These are phyloP conservation scores for Pascua sp. DNA, from an alignment of 1,284 basidiomycete genomes.

Conservation along the genomic window DNA sequence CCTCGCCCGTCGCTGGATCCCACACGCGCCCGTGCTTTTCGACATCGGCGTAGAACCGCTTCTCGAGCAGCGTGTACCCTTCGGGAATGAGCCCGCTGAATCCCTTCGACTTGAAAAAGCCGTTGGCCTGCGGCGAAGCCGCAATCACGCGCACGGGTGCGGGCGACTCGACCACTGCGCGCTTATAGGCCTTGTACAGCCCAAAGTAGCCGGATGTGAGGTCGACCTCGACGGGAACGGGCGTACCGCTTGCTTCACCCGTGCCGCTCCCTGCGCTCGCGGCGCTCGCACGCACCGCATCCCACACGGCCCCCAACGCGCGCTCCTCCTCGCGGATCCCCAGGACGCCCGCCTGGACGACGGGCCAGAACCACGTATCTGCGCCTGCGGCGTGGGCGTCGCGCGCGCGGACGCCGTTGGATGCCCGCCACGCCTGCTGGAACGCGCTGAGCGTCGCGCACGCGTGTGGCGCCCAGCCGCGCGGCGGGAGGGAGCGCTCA, in stretches of 20 bases:
- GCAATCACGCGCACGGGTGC: slow-evolving; percentile 72
- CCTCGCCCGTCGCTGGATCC: slow-evolving; percentile 35
- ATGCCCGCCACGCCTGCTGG: slow-evolving; percentile 44
- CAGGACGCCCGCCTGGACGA: slow-evolving; percentile 82
- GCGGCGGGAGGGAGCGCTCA: slow-evolving; percentile 29
- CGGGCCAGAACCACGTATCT: slow-evolving; percentile 67
- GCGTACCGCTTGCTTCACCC: background rate
- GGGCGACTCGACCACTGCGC: slow-evolving; percentile 60
- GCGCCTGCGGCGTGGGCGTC: slow-evolving; percentile 25
- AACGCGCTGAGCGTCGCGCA: slow-evolving; percentile 45
- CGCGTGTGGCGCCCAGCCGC: slow-evolving; percentile 39
- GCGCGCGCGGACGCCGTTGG: slow-evolving; percentile 35
- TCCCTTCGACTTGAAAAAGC: slow-evolving; percentile 85
- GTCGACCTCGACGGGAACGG: slow-evolving; percentile 49
- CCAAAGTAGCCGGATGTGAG: slow-evolving; percentile 96
- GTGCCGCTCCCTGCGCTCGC: slow-evolving; percentile 2
- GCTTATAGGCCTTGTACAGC: slow-evolving; percentile 76
- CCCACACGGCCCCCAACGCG: slow-evolving; percentile 53
- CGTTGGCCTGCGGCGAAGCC: slow-evolving; percentile 88
- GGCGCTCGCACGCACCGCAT: slow-evolving; percentile 22
- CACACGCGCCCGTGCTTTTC: slow-evolving; percentile 55
- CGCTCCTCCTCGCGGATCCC: slow-evolving; percentile 76
- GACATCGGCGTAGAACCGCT: slow-evolving; percentile 73
- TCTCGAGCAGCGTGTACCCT: slow-evolving; percentile 85
- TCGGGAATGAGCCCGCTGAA: slow-evolving; percentile 90